A percentile compares a stretch with the other conserved stretches of the same genome.
Evolutionary conservation across 2,329 filamentous ascomycete genomes (phyloP).

Genomic region (Teratosphaeriaceae sp.): DNA sequence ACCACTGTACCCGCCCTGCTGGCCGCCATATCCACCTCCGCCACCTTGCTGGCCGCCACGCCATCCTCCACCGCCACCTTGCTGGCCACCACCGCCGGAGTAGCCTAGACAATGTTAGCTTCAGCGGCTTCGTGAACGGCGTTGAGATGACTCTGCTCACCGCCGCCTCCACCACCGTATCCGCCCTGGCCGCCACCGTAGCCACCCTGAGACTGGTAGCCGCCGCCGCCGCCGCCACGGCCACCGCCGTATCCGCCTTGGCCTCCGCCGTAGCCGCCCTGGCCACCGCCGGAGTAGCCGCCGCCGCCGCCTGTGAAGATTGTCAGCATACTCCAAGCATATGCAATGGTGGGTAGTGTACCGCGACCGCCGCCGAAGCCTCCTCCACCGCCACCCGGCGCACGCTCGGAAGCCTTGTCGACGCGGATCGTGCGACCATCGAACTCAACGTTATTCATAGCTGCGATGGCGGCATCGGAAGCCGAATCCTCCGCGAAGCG

Average conservation of each 20-base stretch:
- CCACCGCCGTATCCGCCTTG: constrained; percentile 19
- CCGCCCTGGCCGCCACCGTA: no score
- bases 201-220: no score
- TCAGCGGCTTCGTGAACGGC: no score
- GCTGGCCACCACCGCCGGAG: constrained; percentile 16
- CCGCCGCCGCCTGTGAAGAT: constrained; percentile 19
- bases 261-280: constrained; percentile 20
- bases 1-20: constrained; percentile 10
- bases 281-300: constrained; percentile 15
- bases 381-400: constrained; percentile 50
- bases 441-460: constrained; percentile 92
- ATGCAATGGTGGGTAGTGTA: constrained; percentile 16
- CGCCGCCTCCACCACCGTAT: constrained; percentile 21
- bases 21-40: constrained; percentile 15
- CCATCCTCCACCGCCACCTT: constrained; percentile 16
- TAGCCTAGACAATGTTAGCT: no score
- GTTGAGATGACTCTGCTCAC: no score
- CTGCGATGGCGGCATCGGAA: constrained; percentile 67
- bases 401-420: constrained; percentile 85
- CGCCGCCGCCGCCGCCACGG: no score
- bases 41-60: constrained; percentile 22
- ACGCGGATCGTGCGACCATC: constrained; percentile 92
- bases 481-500: constrained; percentile 72
- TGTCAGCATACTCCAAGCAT: background rate
- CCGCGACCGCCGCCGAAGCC: constrained; percentile 31